A percentile compares a stretch with the other conserved stretches of the same genome.
These are phyloP conservation scores for Orbilia blumenaviensis DNA, from an alignment of 2,329 filamentous ascomycete species.

Conservation along the genomic window DNA sequence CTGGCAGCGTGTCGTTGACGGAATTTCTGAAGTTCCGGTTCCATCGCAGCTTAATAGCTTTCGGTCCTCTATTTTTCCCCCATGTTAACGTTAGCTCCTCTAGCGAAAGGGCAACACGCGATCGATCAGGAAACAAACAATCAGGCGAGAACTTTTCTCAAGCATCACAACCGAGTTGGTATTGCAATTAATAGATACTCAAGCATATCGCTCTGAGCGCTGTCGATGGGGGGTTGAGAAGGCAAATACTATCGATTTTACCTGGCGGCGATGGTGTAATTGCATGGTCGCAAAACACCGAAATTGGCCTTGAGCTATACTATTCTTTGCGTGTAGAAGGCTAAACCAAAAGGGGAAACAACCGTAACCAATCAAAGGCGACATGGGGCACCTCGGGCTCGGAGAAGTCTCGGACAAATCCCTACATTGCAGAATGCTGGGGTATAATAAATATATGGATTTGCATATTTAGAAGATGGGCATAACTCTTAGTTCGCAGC, in stretches of 20 bases:
- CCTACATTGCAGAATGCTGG: too few species aligned
- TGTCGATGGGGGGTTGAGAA: background rate
- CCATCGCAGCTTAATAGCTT: conserved; percentile 22
- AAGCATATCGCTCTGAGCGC: background rate
- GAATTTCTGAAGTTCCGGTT: conserved; percentile 47
- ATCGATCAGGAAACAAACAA: conserved; percentile 12
- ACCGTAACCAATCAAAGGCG: conserved; percentile 6
- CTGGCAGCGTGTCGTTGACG: conserved; percentile 22
- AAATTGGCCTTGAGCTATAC: background rate
- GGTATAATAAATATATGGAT: background rate
- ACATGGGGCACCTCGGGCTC: background rate
- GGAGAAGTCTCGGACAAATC: conserved; percentile 13
- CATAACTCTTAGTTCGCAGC: too few species aligned
- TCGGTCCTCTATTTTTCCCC: too few species aligned
- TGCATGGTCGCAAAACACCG: background rate
- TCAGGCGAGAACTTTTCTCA: background rate
- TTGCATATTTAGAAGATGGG: too few species aligned
- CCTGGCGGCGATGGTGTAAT: background rate
- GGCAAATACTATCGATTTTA: background rate
- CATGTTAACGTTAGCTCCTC: too few species aligned
- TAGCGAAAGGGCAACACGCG: background rate
- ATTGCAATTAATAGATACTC: background rate
- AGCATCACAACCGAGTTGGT: background rate
- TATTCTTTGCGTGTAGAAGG: background rate
- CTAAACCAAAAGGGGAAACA: conserved; percentile 34